phyloP scores from a whole-genome alignment of 139 green algal genomes.

The Tetradesmus obliquus region DNA sequence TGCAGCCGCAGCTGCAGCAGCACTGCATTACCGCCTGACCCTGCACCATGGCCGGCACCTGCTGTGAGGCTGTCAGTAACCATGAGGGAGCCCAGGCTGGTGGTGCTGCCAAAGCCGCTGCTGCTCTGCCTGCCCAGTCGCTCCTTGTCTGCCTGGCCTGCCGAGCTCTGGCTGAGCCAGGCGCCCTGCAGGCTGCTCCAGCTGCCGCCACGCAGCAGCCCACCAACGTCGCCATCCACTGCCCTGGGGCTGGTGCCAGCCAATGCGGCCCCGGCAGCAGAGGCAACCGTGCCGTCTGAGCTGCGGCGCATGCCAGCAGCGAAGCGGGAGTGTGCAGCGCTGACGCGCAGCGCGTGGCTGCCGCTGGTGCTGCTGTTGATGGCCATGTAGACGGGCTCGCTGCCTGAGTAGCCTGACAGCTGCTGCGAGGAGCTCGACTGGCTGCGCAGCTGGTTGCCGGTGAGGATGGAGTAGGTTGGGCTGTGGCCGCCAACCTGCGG shows the following conservation, averaged over 20 bases:
- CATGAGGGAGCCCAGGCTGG: background rate
- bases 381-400: background rate
- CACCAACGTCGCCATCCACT: background rate
- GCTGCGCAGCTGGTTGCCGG: constrained; percentile 10
- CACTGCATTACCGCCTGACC: background rate
- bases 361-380: constrained; percentile 4
- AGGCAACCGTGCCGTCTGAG: background rate
- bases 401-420: constrained; percentile 8
- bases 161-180: background rate
- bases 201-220: constrained; percentile 37
- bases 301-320: background rate
- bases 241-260: constrained; percentile 16
- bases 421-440: background rate
- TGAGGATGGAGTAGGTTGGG: constrained; percentile 14
- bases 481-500: constrained; percentile 30
- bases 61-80: background rate
- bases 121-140: background rate
- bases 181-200: constrained; percentile 10
- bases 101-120: constrained; percentile 20
- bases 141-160: background rate
- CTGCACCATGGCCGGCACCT: background rate
- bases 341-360: background rate
- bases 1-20: constrained; percentile 34
- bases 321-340: background rate
- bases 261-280: background rate